Percentiles rank a stretch among this genome's conserved stretches.
Conservation (phyloP, 257 asterid genomes). For the Solanum tarapatanum region DNA sequence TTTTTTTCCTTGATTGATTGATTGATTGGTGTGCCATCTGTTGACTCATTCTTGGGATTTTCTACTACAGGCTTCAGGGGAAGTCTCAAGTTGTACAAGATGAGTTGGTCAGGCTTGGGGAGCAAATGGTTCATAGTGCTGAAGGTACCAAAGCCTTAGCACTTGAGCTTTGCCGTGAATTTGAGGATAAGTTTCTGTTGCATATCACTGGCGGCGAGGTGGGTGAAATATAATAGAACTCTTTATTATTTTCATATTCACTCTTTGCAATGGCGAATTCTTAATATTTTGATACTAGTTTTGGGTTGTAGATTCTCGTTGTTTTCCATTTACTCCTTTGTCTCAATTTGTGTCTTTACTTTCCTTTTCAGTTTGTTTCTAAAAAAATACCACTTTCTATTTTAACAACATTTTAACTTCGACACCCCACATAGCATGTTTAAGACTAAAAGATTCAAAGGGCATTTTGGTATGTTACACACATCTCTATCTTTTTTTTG, state of each 20-base stretch:
- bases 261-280: neutral
- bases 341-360: neutral
- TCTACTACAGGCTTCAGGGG: slow-evolving; percentile 78
- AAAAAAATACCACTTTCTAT: neutral
- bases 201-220: slow-evolving; percentile 92
- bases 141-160: slow-evolving; percentile 98
- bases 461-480: neutral
- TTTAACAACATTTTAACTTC: neutral
- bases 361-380: neutral
- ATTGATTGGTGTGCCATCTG: neutral
- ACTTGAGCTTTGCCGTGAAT: slow-evolving; percentile 97
- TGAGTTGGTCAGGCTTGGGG: slow-evolving; percentile 90
- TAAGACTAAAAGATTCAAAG: neutral
- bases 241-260: neutral
- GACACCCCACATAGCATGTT: neutral
- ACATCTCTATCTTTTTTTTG: neutral
- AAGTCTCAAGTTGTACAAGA: slow-evolving; percentile 93
- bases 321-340: neutral
- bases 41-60: slow-evolving; percentile 1
- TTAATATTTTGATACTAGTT: neutral
- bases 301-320: neutral
- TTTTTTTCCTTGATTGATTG: neutral
- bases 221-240: slow-evolving; percentile 2
- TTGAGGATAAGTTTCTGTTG: slow-evolving; percentile 97
- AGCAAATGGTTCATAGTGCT: slow-evolving; percentile 76